phyloP scores from a whole-genome alignment of 2,329 filamentous ascomycete genomes.

The Niveomyces coronatus region DNA sequence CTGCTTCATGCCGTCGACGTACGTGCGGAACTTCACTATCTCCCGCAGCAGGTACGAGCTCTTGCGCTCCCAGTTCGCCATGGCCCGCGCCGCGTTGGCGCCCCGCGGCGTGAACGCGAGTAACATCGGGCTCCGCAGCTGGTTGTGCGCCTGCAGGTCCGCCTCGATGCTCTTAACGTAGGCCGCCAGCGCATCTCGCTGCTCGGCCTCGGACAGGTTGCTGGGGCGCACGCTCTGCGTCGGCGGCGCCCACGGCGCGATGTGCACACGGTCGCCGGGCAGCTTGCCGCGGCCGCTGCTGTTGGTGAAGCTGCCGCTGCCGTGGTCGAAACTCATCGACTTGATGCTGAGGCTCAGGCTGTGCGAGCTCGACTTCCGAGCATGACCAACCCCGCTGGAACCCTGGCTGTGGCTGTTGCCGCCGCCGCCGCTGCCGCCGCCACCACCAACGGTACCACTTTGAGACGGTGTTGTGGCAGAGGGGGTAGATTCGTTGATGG shows the following conservation, averaged over 20 bases:
- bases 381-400: slow-evolving; percentile 25
- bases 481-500: slow-evolving; percentile 37
- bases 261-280: slow-evolving; percentile 72
- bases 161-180: slow-evolving; percentile 83
- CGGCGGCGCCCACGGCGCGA: slow-evolving; percentile 83
- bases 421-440: too few species aligned
- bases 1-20: slow-evolving; percentile 72
- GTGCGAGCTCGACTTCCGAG: slow-evolving; percentile 34
- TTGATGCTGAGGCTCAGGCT: slow-evolving; percentile 37
- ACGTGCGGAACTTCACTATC: slow-evolving; percentile 94
- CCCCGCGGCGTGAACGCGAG: slow-evolving; percentile 82
- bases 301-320: slow-evolving; percentile 37
- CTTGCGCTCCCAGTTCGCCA: slow-evolving; percentile 97
- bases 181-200: slow-evolving; percentile 60
- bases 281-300: slow-evolving; percentile 48
- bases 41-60: slow-evolving; percentile 83
- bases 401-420: slow-evolving; percentile 18
- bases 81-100: slow-evolving; percentile 69
- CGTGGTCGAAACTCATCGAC: slow-evolving; percentile 53
- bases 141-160: slow-evolving; percentile 79
- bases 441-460: too few species aligned
- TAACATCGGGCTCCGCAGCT: slow-evolving; percentile 76
- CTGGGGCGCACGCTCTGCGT: slow-evolving; percentile 84
- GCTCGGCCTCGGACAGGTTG: slow-evolving; percentile 66
- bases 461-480: not conserved